Conservation (phyloP, 495 filamentous ascomycete species). For the Aspergillus cristatus region DNA sequence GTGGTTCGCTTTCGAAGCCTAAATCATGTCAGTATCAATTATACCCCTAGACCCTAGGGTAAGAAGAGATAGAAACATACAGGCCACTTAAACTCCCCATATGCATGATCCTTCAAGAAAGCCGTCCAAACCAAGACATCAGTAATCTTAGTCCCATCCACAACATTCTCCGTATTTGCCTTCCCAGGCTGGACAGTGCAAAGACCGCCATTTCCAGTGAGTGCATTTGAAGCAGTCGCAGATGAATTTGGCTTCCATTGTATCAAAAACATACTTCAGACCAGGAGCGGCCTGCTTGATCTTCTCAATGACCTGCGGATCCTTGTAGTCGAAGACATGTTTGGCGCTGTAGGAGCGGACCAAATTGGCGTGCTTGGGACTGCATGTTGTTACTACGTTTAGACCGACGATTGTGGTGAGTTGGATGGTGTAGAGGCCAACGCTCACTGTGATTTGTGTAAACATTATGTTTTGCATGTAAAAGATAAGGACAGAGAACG, state of each 20-base stretch:
- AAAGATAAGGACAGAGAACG: no score
- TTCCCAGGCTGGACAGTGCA: slow-evolving; percentile 26
- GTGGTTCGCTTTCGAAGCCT: slow-evolving; percentile 20
- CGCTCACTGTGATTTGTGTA: slow-evolving; percentile 14
- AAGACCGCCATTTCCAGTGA: slow-evolving; percentile 7
- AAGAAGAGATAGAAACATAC: slow-evolving; percentile 5
- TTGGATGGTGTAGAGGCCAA: slow-evolving; percentile 26
- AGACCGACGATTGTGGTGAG: slow-evolving; percentile 15
- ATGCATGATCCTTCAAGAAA: slow-evolving; percentile 24
- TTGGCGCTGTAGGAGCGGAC: slow-evolving; percentile 38
- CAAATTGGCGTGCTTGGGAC: slow-evolving; percentile 38
- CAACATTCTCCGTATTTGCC: slow-evolving; percentile 18
- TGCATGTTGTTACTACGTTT: slow-evolving; percentile 40
- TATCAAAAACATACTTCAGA: slow-evolving; percentile 19
- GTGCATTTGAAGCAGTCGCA: slow-evolving; percentile 5
- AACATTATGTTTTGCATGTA: no score
- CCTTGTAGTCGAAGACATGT: slow-evolving; percentile 45
- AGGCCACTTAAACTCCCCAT: slow-evolving; percentile 17
- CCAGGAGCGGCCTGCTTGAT: slow-evolving; percentile 9
- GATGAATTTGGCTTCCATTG: slow-evolving; percentile 18
- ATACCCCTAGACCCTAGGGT: neutral
- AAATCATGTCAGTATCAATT: neutral
- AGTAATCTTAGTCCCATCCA: slow-evolving; percentile 10
- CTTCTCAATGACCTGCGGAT: slow-evolving; percentile 11
- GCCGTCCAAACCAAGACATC: slow-evolving; percentile 27